Base-by-base conservation (phyloP, 257 asterid species). In the Ilex asprella region DNA sequence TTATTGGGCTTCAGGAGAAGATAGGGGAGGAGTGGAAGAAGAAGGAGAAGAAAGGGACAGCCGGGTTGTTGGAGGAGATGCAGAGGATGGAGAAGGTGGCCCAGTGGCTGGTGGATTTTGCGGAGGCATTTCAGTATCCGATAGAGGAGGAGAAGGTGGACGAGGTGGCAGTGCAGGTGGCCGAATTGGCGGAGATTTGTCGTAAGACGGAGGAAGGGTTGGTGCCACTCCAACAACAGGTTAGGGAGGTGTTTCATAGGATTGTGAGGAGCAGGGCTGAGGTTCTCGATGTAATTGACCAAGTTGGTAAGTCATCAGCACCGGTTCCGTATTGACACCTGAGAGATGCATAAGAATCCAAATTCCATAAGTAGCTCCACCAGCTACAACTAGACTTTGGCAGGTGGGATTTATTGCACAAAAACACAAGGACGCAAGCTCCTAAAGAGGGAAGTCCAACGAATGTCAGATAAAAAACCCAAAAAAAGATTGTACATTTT, bases 161-260 rank as follows among this genome's bases (percentile, higher is more conserved):
- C 51, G 85, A 77, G 44, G 59, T 83, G 82, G 82, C 76, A 41
- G 71, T 1, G 30, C 82, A 70, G 75, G 95, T 89, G 76, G 86
- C 68, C 35, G 95, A 84, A 76, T 47, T 92, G 88, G 81, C 68
- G 55, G 96, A 85, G 53, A 76, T 85, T 2, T 89, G 97, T 66
- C 63, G 63, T 66, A 79, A 66, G 62, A 82, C 89, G 96, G 96
- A 89, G 81, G 97, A 86, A 31, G 99, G 97, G 16, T 35, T 89
- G 66, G 83, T 73, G 8, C 95, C 99, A 0, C 75, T 92, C 6
- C 91, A 82, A 50, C 89, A 79, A 8, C 95, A 83, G 64, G 74
- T 89, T 30, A 83, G 95, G 16, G 91, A 92, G 58, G 95, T 92
- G 72, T 92, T 92, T 54, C 98, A 92, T 67, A 86, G 93, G 88